phyloP scores from a whole-genome alignment of 192 early-diverging fungal species.

The Umbelopsis isabellina region DNA sequence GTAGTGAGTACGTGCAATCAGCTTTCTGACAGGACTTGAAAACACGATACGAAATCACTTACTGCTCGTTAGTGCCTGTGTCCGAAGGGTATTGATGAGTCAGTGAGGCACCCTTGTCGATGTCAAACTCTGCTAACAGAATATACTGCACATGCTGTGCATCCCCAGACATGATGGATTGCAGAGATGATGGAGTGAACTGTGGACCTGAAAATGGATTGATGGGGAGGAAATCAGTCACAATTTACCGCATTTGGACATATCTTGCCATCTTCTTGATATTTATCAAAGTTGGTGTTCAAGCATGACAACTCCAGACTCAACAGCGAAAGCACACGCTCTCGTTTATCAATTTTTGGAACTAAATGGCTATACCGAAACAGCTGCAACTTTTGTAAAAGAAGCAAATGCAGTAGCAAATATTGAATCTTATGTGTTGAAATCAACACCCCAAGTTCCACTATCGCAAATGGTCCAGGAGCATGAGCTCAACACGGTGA shows the following conservation, averaged over 20 bases:
- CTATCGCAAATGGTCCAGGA: conserved; percentile 15
- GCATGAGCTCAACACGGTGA: background rate
- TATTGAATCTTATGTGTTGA: background rate
- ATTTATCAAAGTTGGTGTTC: background rate
- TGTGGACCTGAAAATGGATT: background rate
- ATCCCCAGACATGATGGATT: conserved; percentile 22
- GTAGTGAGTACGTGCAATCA: background rate
- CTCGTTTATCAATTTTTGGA: conserved; percentile 19
- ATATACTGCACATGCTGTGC: conserved; percentile 77
- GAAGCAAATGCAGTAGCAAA: conserved; percentile 11
- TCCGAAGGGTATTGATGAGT: conserved; percentile 86
- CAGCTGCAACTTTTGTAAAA: conserved; percentile 9
- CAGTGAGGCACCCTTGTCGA: conserved; percentile 88
- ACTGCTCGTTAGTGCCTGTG: conserved; percentile 86
- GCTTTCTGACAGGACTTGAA: background rate
- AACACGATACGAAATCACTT: conserved; percentile 28
- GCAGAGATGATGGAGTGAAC: conserved; percentile 9
- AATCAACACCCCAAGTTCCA: background rate
- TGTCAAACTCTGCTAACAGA: conserved; percentile 94
- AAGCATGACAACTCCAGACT: background rate
- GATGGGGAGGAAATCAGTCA: background rate
- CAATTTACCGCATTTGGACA: background rate
- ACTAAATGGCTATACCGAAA: conserved; percentile 9
- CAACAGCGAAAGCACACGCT: conserved; percentile 7
- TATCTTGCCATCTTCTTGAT: background rate